Evolutionary conservation across 768 basidiomycete genomes (phyloP), one percentile per base, ranked within the genome.

Genomic region (Coprinopsis strossmayeri): DNA sequence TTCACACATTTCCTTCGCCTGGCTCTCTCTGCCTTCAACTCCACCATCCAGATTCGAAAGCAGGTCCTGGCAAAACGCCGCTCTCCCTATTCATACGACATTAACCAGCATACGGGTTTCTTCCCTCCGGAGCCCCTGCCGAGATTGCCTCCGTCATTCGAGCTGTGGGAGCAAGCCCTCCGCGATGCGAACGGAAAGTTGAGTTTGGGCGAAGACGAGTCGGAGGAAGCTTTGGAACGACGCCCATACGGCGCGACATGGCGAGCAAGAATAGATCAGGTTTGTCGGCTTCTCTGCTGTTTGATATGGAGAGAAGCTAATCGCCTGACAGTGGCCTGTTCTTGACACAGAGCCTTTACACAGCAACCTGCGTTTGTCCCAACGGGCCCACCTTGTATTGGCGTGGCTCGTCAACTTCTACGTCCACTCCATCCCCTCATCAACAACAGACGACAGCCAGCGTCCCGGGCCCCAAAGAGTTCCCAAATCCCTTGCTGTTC

Each of bases 381-480:
- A 92, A 53, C 81, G 93, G 40, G 92, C 91, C 1, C 92, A 97
- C 68, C 73, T 86, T 61, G 87, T 96, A 41, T 76, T 98, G 28
- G 79, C 93, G 5, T 96, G 87, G 76, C 77, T 97, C 39, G 73
- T 88, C 38, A 88, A 91, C 68, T 90, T 91, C 63, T 99, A 92
- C 66, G 82, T 84, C 21, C 94, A 97, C 66, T 89, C 89, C 1
- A 74, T 78, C 32, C 82, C 83, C 5, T 64, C 67, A 3, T 56
- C 66, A 15, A 58, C 67, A 27, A 61, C 65, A 43, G 47, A 55
- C 3, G 40, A 38, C 11, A 20, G 37, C 37, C 10, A 42, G 11
- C 5, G 17, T 24, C 63, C 32, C 24, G 49, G 51, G 23, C 55
- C 79, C 1, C 65, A 81, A 34, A 58, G 74, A 44, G 78, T 99